Conservation (phyloP, 2,329 filamentous ascomycete genomes). For the Penicillium glabrum region DNA sequence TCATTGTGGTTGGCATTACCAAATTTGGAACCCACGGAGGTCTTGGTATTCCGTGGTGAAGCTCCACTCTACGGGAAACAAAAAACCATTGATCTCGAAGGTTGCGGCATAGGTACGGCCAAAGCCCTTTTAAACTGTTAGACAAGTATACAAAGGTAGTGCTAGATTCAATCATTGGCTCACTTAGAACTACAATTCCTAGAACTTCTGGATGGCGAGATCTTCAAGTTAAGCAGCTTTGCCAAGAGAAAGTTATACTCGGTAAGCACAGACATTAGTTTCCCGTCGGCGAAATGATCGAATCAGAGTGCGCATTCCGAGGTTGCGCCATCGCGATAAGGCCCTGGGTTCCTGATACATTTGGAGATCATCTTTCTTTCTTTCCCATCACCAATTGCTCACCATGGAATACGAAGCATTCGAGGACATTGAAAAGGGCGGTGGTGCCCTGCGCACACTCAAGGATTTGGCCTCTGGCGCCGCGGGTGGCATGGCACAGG, state of each 20-base stretch:
- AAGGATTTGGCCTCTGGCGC: constrained; percentile 94
- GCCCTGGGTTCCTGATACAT: constrained; percentile 7
- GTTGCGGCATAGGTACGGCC: neutral
- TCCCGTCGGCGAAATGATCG: constrained; percentile 28
- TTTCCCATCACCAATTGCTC: constrained; percentile 2
- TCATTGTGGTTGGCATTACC: too few relatives aligned
- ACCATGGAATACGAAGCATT: constrained; percentile 36
- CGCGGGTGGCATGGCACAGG: constrained; percentile 88
- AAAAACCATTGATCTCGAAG: neutral
- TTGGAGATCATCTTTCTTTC: constrained; percentile 8
- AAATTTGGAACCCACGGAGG: neutral
- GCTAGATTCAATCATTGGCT: neutral
- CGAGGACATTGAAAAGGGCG: constrained; percentile 39
- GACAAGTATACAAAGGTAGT: neutral
- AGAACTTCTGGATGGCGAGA: neutral
- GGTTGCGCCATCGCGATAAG: constrained; percentile 25
- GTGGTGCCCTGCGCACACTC: constrained; percentile 58
- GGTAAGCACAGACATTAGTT: constrained; percentile 2
- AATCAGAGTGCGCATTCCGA: constrained; percentile 28
- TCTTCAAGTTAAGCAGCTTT: neutral
- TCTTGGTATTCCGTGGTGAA: neutral
- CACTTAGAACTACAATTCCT: neutral
- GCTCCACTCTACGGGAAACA: neutral
- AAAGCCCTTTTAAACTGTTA: neutral
- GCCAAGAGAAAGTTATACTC: neutral